These are phyloP conservation scores for Atkinsonella hypoxylon DNA, from an alignment of 2,329 filamentous ascomycete genomes.

Conservation along the genomic window DNA sequence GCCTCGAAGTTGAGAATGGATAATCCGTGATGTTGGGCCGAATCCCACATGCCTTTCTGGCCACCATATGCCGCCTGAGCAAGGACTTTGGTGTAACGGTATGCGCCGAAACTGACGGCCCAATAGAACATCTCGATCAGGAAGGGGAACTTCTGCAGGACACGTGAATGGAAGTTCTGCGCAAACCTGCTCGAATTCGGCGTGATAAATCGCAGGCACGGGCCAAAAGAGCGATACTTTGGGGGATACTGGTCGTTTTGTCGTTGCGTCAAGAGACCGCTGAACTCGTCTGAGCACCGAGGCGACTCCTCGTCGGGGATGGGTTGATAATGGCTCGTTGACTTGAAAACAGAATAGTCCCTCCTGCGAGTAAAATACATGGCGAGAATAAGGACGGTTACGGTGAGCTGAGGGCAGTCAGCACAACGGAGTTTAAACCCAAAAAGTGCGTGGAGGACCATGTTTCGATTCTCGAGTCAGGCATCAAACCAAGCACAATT, in stretches of 20 bases:
- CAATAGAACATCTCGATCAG: constrained; percentile 66
- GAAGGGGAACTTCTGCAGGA: constrained; percentile 58
- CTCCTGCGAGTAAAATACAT: constrained; percentile 25
- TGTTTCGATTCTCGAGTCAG: too few species aligned
- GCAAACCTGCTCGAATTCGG: constrained; percentile 52
- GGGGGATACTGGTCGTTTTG: constrained; percentile 7
- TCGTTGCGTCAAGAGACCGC: constrained; percentile 5
- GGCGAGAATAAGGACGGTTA: constrained; percentile 24
- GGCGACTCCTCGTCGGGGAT: constrained; percentile 15
- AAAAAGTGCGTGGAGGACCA: too few species aligned
- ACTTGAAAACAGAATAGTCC: constrained; percentile 21
- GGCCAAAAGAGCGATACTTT: constrained; percentile 9
- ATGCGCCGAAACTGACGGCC: constrained; percentile 23
- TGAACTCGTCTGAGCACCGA: constrained; percentile 12
- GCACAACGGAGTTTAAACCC: neutral
- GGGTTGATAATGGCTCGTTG: constrained; percentile 11
- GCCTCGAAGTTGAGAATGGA: constrained; percentile 7
- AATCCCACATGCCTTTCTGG: constrained; percentile 26
- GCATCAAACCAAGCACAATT: neutral
- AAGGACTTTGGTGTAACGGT: constrained; percentile 8
- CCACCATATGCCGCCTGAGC: constrained; percentile 8
- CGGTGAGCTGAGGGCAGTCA: constrained; percentile 19
- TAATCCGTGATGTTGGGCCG: constrained; percentile 5
- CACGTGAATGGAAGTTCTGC: constrained; percentile 46
- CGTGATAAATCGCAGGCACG: constrained; percentile 29